These are phyloP conservation scores for Fennellomyces sp. DNA, from an alignment of 371 early-diverging fungal genomes.

Conservation along the genomic window DNA sequence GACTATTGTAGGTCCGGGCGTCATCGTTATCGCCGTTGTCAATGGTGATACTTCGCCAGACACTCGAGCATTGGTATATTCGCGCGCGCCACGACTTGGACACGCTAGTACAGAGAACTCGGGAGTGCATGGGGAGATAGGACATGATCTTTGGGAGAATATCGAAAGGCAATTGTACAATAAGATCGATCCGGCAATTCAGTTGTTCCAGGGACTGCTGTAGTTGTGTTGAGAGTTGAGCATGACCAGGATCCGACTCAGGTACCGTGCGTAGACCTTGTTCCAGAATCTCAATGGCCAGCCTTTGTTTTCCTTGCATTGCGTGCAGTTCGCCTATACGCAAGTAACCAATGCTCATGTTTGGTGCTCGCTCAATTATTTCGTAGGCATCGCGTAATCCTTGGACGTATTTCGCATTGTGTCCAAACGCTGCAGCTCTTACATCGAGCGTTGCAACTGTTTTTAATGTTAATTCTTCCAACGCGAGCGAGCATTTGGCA, in stretches of 20 bases:
- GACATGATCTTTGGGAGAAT: conserved; percentile 1
- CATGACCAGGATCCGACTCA: neutral
- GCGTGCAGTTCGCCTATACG: neutral
- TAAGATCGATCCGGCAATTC: neutral
- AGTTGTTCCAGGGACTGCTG: neutral
- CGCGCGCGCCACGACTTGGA: neutral
- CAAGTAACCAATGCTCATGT: neutral
- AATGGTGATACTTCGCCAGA: neutral
- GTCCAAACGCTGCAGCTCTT: neutral
- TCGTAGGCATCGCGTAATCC: neutral
- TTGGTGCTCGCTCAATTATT: neutral
- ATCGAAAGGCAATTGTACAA: neutral
- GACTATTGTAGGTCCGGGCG: neutral
- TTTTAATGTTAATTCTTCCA: neutral
- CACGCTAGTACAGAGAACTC: neutral
- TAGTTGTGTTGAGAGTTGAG: neutral
- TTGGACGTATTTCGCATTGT: neutral
- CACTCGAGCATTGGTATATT: neutral
- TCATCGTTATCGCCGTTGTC: neutral
- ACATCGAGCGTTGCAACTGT: neutral
- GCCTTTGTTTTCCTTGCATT: conserved; percentile 1
- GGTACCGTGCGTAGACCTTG: neutral
- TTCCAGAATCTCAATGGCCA: neutral
- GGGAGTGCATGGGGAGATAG: neutral
- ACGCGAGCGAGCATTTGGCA: neutral